Conservation (phyloP, 2,329 filamentous ascomycete species). For the Monosporascus cannonballus region DNA sequence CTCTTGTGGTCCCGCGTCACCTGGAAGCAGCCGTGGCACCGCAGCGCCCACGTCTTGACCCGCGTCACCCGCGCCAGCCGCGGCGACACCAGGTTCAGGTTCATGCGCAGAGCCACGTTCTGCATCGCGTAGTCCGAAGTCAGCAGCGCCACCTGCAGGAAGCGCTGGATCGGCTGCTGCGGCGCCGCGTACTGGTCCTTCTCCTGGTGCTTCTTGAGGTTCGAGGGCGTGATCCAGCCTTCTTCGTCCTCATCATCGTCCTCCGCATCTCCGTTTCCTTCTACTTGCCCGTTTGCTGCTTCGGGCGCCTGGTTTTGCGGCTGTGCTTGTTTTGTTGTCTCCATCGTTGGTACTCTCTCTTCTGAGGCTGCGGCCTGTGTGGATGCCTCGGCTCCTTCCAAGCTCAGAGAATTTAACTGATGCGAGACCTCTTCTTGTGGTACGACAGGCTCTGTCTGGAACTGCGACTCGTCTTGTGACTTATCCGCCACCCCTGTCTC, state of each 20-base stretch:
- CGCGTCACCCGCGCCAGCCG: conserved; percentile 73
- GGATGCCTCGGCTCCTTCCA: conserved; percentile 14
- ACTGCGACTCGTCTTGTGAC: conserved; percentile 1
- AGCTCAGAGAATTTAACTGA: conserved; percentile 16
- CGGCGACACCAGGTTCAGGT: conserved; percentile 80
- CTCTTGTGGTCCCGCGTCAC: conserved; percentile 76
- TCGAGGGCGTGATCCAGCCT: conserved; percentile 92
- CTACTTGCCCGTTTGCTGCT: conserved; percentile 5
- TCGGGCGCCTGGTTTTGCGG: conserved; percentile 2
- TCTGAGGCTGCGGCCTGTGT: conserved; percentile 8
- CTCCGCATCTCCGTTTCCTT: conserved; percentile 28
- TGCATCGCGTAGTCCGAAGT: conserved; percentile 98
- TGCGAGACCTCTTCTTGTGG: conserved; percentile 17
- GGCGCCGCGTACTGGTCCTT: conserved; percentile 50
- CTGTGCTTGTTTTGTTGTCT: background rate
- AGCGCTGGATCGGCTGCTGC: conserved; percentile 48
- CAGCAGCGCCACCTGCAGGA: conserved; percentile 82
- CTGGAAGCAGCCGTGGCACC: conserved; percentile 90
- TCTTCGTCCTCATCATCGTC: conserved; percentile 51
- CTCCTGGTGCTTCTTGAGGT: conserved; percentile 78
- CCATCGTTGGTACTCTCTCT: background rate
- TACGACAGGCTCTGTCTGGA: conserved; percentile 7
- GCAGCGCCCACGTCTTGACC: conserved; percentile 81
- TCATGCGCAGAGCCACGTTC: conserved; percentile 91
- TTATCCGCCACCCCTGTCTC: conserved; percentile 1